phyloP scores from a whole-genome alignment of 306 rosid genomes.

The Pterocarpus macrocarpus region DNA sequence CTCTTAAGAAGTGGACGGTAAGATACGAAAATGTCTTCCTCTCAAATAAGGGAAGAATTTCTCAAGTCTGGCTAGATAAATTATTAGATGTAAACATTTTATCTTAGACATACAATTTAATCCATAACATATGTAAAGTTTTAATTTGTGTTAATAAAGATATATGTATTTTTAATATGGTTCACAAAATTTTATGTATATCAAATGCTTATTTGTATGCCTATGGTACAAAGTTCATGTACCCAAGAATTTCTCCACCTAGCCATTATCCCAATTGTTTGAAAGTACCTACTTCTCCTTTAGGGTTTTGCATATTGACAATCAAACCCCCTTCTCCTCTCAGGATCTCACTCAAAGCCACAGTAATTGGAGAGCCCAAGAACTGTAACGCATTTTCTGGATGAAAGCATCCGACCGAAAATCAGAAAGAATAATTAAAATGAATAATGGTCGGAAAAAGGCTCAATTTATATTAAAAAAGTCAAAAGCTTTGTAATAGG shows the following conservation, averaged over 20 bases:
- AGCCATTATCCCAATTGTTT: constrained; percentile 21
- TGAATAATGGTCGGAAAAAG: constrained; percentile 38
- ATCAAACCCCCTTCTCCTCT: constrained; percentile 6
- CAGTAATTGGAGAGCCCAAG: constrained; percentile 40
- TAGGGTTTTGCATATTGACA: constrained; percentile 34
- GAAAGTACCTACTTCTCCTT: constrained; percentile 50
- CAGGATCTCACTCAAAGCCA: background rate
- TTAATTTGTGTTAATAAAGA: too few relatives aligned
- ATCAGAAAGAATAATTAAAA: constrained; percentile 4
- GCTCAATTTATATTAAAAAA: constrained; percentile 44
- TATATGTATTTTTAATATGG: too few relatives aligned
- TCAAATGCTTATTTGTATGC: background rate
- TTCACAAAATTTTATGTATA: too few relatives aligned
- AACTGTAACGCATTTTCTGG: constrained; percentile 30
- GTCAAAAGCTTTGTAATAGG: constrained; percentile 44
- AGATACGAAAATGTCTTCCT: too few relatives aligned
- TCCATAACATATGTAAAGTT: too few relatives aligned
- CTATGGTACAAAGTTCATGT: too few relatives aligned
- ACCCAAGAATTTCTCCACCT: too few relatives aligned
- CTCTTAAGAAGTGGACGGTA: too few relatives aligned
- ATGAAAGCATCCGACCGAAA: constrained; percentile 42
- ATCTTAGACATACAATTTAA: too few relatives aligned
- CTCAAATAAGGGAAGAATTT: too few relatives aligned
- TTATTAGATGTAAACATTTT: too few relatives aligned
- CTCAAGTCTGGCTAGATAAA: too few relatives aligned